Evolutionary conservation across 2,329 filamentous ascomycete genomes (phyloP).

Genomic region (Exophiala lecanii-corni): DNA sequence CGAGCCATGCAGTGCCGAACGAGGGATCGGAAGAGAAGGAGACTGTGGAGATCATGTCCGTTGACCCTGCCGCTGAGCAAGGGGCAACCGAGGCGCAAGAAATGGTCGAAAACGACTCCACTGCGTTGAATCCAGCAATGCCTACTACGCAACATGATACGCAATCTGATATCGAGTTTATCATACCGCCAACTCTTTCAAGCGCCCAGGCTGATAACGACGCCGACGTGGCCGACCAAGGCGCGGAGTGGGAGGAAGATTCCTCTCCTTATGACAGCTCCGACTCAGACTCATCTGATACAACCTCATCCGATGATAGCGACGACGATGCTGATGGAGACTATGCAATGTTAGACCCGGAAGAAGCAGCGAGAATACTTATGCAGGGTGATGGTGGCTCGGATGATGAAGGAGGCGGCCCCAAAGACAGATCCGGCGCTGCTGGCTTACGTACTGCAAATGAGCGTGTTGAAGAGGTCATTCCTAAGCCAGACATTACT

Average conservation of each 20-base stretch:
- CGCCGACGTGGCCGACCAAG: constrained; percentile 42
- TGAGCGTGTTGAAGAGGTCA: constrained; percentile 60
- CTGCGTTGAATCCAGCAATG: too few relatives aligned
- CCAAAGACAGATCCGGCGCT: constrained; percentile 33
- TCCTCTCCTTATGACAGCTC: constrained; percentile 71
- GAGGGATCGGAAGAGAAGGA: too few relatives aligned
- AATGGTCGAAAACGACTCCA: too few relatives aligned
- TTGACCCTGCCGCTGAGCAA: too few relatives aligned
- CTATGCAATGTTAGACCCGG: constrained; percentile 70
- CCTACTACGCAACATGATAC: too few relatives aligned
- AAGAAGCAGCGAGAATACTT: constrained; percentile 76
- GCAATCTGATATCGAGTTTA: not conserved
- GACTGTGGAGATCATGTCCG: too few relatives aligned
- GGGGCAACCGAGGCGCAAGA: too few relatives aligned
- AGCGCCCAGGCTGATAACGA: not conserved
- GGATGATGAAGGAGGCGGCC: constrained; percentile 66
- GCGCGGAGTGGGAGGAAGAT: constrained; percentile 80
- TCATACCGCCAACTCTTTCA: not conserved
- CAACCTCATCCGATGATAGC: constrained; percentile 52
- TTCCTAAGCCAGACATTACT: constrained; percentile 72
- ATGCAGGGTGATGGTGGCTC: constrained; percentile 79
- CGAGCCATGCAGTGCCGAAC: too few relatives aligned
- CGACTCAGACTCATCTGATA: constrained; percentile 59
- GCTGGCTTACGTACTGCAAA: constrained; percentile 72
- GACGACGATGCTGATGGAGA: constrained; percentile 43